Conservation (phyloP, 2,329 filamentous ascomycete genomes). For the Coniochaeta sp. region DNA sequence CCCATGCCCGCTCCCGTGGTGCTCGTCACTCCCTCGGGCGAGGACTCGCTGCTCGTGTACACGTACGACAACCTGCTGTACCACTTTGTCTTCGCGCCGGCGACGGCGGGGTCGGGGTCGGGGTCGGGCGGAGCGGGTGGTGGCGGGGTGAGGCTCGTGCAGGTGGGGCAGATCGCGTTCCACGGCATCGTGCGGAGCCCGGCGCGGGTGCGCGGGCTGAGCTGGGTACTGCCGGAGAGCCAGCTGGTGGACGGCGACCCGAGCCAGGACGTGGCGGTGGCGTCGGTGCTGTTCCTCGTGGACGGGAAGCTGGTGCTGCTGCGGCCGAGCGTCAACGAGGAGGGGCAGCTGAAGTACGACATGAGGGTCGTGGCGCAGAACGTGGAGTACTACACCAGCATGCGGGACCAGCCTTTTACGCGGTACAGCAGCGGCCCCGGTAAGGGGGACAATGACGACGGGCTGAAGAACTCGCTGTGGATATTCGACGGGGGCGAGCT, state of each 20-base stretch:
- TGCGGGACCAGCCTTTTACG: slow-evolving; percentile 69
- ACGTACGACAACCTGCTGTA: slow-evolving; percentile 95
- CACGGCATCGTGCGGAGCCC: slow-evolving; percentile 94
- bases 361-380: slow-evolving; percentile 96
- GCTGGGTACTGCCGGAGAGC: slow-evolving; percentile 89
- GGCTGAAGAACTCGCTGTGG: slow-evolving; percentile 84
- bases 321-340: slow-evolving; percentile 75
- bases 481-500: slow-evolving; percentile 84
- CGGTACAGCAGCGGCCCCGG: background rate
- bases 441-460: slow-evolving; percentile 24
- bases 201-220: slow-evolving; percentile 83
- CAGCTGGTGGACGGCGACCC: slow-evolving; percentile 88
- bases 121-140: background rate
- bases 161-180: slow-evolving; percentile 97
- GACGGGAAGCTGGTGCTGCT: slow-evolving; percentile 93
- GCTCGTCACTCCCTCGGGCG: slow-evolving; percentile 78
- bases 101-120: no score
- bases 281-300: slow-evolving; percentile 91
- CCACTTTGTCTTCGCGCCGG: slow-evolving; percentile 80
- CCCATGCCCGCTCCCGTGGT: slow-evolving; percentile 80
- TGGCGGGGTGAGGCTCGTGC: slow-evolving; percentile 64
- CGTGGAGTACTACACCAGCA: slow-evolving; percentile 89
- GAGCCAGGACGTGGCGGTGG: slow-evolving; percentile 88
- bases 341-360: slow-evolving; percentile 88
- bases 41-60: slow-evolving; percentile 92